phyloP scores from a whole-genome alignment of 1,284 basidiomycete species.

The Puccinia triticina region DNA sequence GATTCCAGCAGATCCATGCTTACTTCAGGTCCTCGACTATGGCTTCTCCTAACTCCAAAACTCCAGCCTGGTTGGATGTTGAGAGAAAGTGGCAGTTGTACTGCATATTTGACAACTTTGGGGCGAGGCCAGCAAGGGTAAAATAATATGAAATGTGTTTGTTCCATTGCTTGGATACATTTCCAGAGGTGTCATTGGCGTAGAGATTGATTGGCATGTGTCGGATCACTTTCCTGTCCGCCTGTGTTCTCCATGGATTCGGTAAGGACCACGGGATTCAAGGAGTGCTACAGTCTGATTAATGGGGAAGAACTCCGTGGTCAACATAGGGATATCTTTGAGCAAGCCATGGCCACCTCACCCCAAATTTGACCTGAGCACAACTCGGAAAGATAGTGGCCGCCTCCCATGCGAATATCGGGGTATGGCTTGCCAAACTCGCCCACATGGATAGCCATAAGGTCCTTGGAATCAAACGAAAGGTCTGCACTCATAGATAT shows the following conservation, averaged over 20 bases:
- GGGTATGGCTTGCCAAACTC: neutral
- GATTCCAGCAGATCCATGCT: too few relatives aligned
- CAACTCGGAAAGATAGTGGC: too few relatives aligned
- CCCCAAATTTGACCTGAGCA: too few relatives aligned
- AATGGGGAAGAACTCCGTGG: neutral
- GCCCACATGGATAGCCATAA: neutral
- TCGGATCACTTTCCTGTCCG: neutral
- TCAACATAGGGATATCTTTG: too few relatives aligned
- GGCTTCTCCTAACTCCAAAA: neutral
- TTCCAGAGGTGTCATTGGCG: constrained; percentile 64
- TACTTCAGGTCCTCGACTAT: constrained; percentile 2
- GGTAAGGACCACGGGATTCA: neutral
- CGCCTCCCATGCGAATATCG: too few relatives aligned
- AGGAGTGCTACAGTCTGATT: neutral
- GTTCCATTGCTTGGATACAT: too few relatives aligned
- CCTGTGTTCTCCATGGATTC: neutral
- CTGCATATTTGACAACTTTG: constrained; percentile 54
- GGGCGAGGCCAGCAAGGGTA: constrained; percentile 59
- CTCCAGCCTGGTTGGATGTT: constrained; percentile 57
- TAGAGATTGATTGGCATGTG: constrained; percentile 62
- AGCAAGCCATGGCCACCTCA: neutral
- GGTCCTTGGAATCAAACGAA: neutral
- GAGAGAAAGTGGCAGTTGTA: constrained; percentile 62
- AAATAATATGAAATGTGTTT: too few relatives aligned
- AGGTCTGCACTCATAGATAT: neutral